A percentile compares a stretch with the other conserved stretches of the same genome.
These are phyloP conservation scores for Terana coerulea DNA, from an alignment of 768 basidiomycete species.

Conservation along the genomic window DNA sequence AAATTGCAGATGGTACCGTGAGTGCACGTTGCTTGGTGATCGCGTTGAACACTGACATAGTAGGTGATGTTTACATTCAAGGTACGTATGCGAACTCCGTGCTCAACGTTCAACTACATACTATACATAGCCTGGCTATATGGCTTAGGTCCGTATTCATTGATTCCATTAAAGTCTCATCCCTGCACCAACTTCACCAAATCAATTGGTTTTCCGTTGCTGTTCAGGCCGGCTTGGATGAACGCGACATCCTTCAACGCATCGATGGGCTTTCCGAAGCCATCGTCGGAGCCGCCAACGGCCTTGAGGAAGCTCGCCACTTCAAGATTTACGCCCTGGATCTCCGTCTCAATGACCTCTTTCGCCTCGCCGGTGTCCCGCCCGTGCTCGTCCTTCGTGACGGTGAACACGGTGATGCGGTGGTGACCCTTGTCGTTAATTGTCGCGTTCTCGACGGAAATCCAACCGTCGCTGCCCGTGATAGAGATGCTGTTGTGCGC, in stretches of 20 bases:
- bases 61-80: not conserved
- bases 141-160: too few relatives aligned
- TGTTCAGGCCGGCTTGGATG: conserved; percentile 73
- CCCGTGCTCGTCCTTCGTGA: conserved; percentile 33
- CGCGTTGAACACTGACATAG: not conserved
- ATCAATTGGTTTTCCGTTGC: conserved; percentile 57
- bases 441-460: conserved; percentile 36
- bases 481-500: conserved; percentile 40
- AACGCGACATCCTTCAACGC: conserved; percentile 75
- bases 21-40: not conserved
- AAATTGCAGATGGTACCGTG: too few relatives aligned
- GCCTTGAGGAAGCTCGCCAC: conserved; percentile 56
- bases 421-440: conserved; percentile 11
- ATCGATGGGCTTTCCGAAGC: conserved; percentile 54
- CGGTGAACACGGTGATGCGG: conserved; percentile 34
- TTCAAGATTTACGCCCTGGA: conserved; percentile 53
- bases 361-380: conserved; percentile 35
- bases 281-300: conserved; percentile 46
- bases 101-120: not conserved
- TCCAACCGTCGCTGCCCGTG: conserved; percentile 61
- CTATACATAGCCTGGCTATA: too few relatives aligned
- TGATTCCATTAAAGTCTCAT: too few relatives aligned
- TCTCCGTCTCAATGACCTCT: conserved; percentile 45
- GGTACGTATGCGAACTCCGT: not conserved
- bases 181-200: conserved; percentile 35